These are phyloP conservation scores for Solanum aculeatissimum DNA, from an alignment of 305 asterid genomes.

Conservation along the genomic window DNA sequence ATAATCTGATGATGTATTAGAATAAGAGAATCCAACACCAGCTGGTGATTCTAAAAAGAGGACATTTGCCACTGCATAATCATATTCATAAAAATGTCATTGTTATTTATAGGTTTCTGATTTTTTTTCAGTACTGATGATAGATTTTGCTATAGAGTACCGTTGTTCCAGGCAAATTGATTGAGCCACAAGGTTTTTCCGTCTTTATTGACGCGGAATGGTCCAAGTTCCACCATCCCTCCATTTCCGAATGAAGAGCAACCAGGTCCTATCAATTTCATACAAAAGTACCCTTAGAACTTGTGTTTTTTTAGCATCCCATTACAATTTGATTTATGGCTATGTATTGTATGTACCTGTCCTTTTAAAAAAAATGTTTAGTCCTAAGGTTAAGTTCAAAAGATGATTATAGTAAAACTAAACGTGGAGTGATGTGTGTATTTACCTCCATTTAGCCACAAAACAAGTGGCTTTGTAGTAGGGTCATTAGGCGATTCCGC, in stretches of 20 bases:
- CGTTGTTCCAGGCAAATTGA: slow-evolving; percentile 37
- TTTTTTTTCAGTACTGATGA: not conserved
- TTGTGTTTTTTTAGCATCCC: too few species aligned
- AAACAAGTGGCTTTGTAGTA: slow-evolving; percentile 41
- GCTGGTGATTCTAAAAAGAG: slow-evolving; percentile 68
- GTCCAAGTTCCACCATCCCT: slow-evolving; percentile 33
- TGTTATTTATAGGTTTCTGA: not conserved
- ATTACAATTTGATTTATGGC: too few species aligned
- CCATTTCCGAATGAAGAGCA: slow-evolving; percentile 37
- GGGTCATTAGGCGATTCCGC: slow-evolving; percentile 30
- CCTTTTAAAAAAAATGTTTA: too few species aligned
- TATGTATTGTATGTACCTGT: too few species aligned
- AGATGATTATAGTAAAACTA: too few species aligned
- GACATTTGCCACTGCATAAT: slow-evolving; percentile 42
- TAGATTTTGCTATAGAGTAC: slow-evolving; percentile 4
- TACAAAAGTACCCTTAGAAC: too few species aligned
- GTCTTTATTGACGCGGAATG: slow-evolving; percentile 31
- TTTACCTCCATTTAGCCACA: slow-evolving; percentile 62
- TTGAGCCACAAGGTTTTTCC: slow-evolving; percentile 35
- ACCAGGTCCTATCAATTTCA: slow-evolving; percentile 15
- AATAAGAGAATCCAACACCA: slow-evolving; percentile 64
- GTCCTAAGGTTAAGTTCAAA: too few species aligned
- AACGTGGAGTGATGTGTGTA: not conserved
- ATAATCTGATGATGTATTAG: slow-evolving; percentile 41
- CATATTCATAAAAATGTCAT: not conserved